Percentiles rank a stretch among this genome's conserved stretches.
Evolutionary conservation across 495 filamentous ascomycete genomes (phyloP).

Genomic region (Neurospora terricola): DNA sequence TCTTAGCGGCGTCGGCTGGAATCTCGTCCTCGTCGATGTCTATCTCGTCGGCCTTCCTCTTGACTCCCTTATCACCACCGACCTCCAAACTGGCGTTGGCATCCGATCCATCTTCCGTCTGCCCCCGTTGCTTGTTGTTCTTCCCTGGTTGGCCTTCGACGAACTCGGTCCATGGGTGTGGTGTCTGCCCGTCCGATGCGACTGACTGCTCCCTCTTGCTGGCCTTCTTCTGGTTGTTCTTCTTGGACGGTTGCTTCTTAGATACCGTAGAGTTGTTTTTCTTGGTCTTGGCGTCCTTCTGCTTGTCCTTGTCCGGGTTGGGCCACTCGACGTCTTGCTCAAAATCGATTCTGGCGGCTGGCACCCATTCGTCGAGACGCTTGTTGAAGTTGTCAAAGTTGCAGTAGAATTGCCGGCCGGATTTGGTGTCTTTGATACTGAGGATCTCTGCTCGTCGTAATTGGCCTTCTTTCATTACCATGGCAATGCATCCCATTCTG

Average conservation of each 20-base stretch:
- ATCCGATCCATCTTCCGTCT: conserved; percentile 24
- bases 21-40: conserved; percentile 36
- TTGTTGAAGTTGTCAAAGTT: conserved; percentile 99
- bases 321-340: conserved; percentile 48
- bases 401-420: conserved; percentile 79
- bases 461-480: conserved; percentile 59
- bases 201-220: conserved; percentile 39
- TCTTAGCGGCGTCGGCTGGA: conserved; percentile 28
- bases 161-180: conserved; percentile 35
- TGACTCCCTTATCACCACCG: conserved; percentile 25
- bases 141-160: conserved; percentile 22
- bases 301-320: conserved; percentile 45
- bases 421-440: conserved; percentile 74
- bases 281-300: conserved; percentile 41
- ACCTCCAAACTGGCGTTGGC: conserved; percentile 21
- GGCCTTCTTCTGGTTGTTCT: conserved; percentile 44
- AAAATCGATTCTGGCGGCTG: conserved; percentile 71
- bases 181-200: conserved; percentile 34
- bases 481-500: conserved; percentile 40
- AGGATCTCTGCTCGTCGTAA: conserved; percentile 87
- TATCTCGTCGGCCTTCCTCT: conserved; percentile 31
- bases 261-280: conserved; percentile 25
- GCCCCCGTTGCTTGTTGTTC: conserved; percentile 2
- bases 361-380: conserved; percentile 94
- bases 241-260: conserved; percentile 41